Percentiles rank a stretch among this genome's conserved stretches.
Evolutionary conservation across 805 yeast genomes (phyloP).

Genomic region (Candida silvicultrix): DNA sequence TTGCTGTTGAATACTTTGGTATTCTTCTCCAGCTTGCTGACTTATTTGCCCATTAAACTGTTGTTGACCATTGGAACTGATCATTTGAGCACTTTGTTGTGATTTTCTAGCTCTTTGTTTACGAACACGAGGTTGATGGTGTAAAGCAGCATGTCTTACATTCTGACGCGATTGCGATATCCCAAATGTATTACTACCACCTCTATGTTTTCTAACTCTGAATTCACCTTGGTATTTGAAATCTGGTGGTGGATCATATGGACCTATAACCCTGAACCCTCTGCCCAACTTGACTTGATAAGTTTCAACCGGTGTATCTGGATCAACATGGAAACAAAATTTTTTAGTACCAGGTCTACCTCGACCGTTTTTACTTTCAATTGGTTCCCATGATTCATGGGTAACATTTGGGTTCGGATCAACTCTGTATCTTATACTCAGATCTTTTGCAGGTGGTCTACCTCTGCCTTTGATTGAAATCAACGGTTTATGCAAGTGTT

Average conservation of each 20-base stretch:
- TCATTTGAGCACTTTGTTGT: no score
- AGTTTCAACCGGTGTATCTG: not conserved
- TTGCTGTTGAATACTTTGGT: no score
- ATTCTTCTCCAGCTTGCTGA: no score
- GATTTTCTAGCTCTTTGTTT: no score
- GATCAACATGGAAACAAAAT: slow-evolving; percentile 9
- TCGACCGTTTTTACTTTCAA: slow-evolving; percentile 11
- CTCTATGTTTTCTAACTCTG: not conserved
- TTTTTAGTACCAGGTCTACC: slow-evolving; percentile 5
- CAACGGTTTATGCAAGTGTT: slow-evolving; percentile 72
- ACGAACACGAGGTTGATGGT: no score
- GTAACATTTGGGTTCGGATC: slow-evolving; percentile 6
- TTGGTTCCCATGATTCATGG: slow-evolving; percentile 7
- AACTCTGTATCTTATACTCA: slow-evolving; percentile 12
- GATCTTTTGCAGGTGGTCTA: slow-evolving; percentile 50
- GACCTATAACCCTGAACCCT: slow-evolving; percentile 11
- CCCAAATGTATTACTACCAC: not conserved
- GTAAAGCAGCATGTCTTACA: no score
- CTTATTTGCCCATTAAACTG: no score
- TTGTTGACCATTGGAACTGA: no score
- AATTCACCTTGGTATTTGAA: not conserved
- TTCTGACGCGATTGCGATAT: no score
- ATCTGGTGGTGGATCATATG: not conserved
- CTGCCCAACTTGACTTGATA: slow-evolving; percentile 7
- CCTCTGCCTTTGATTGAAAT: slow-evolving; percentile 90